A percentile compares a stretch with the other conserved stretches of the same genome.
Conservation (phyloP, 2,329 filamentous ascomycete genomes). For the Erysiphe pulchra region DNA sequence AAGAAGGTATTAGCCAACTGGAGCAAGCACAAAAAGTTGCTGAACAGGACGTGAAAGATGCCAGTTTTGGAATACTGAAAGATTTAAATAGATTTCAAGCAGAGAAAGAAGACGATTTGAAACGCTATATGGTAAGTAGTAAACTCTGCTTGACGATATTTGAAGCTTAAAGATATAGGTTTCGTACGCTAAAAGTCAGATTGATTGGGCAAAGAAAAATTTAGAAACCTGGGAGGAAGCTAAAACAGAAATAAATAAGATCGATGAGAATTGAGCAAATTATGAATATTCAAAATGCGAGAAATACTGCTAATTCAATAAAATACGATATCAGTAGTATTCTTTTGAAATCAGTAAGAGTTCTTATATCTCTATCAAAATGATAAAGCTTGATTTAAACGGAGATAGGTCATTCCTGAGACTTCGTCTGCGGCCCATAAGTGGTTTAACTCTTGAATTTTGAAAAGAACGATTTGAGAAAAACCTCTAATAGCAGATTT, state of each 20-base stretch:
- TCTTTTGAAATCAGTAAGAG: not conserved
- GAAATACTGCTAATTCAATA: not conserved
- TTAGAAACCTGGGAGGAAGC: slow-evolving; percentile 51
- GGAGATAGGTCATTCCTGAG: not conserved
- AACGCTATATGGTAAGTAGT: slow-evolving; percentile 70
- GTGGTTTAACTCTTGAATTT: too few relatives aligned
- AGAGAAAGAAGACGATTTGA: slow-evolving; percentile 87
- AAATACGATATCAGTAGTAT: not conserved
- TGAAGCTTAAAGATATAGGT: slow-evolving; percentile 21
- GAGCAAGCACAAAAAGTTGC: slow-evolving; percentile 78
- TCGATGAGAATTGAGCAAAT: slow-evolving; percentile 19
- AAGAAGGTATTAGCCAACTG: slow-evolving; percentile 61
- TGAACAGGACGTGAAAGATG: slow-evolving; percentile 79
- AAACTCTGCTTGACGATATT: not conserved
- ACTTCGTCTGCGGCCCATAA: too few relatives aligned
- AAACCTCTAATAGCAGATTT: too few relatives aligned
- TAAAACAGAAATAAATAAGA: slow-evolving; percentile 42
- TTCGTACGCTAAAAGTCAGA: slow-evolving; percentile 44
- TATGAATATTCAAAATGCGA: not conserved
- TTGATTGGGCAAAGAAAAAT: slow-evolving; percentile 52
- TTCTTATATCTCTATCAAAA: not conserved
- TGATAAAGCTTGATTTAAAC: not conserved
- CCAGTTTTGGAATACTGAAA: slow-evolving; percentile 63
- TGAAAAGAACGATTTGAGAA: too few relatives aligned
- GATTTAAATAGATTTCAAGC: slow-evolving; percentile 81